phyloP scores from a whole-genome alignment of 441 rosid genomes.

The Croton laevigatus region DNA sequence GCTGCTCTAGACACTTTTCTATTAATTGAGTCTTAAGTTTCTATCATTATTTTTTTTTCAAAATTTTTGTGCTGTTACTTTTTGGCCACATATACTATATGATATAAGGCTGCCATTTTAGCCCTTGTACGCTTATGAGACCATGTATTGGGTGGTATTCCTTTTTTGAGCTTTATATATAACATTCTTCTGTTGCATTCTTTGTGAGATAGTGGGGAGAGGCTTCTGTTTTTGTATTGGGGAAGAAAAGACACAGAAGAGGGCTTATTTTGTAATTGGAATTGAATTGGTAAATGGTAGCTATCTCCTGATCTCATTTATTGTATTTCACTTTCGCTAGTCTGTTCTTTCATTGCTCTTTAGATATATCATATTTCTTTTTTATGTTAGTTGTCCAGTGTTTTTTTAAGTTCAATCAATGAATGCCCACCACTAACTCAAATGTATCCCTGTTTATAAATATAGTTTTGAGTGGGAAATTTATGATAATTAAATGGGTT shows the following conservation, averaged over 20 bases:
- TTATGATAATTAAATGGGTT: too few relatives aligned
- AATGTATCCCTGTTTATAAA: too few relatives aligned
- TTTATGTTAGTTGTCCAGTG: background rate
- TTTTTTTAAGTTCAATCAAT: too few relatives aligned
- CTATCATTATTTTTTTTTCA: background rate
- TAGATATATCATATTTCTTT: background rate
- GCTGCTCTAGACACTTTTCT: constrained; percentile 35
- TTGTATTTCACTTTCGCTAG: background rate
- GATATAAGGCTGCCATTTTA: constrained; percentile 23
- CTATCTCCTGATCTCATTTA: background rate
- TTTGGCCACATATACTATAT: constrained; percentile 4
- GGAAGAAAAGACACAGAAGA: constrained; percentile 14
- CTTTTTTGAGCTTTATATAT: constrained; percentile 22
- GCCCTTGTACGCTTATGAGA: constrained; percentile 21
- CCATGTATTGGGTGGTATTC: constrained; percentile 16
- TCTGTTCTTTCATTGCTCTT: background rate
- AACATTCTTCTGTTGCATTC: constrained; percentile 39
- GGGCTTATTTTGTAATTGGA: constrained; percentile 11
- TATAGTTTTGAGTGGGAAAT: too few relatives aligned
- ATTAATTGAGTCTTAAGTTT: background rate
- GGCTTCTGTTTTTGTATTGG: constrained; percentile 3
- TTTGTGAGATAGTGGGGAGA: constrained; percentile 34
- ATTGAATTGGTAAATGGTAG: background rate
- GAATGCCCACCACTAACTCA: too few relatives aligned
- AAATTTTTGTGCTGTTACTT: constrained; percentile 12